Evolutionary conservation across 257 asterid species (phyloP).

Genomic region (Solanum pinnatisectum): DNA sequence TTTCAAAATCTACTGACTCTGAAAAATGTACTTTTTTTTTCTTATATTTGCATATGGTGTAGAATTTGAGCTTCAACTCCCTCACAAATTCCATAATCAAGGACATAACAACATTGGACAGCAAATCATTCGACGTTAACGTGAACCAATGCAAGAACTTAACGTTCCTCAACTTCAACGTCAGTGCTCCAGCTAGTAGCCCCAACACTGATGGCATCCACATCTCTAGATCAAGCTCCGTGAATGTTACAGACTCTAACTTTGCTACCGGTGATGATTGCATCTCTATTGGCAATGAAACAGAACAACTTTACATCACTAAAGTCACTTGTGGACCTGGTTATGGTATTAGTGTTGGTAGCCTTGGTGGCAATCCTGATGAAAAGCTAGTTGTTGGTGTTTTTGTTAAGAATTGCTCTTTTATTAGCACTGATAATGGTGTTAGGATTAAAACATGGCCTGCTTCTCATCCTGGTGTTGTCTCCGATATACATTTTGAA

Average conservation of each 20-base stretch:
- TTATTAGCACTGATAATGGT: conserved; percentile 16
- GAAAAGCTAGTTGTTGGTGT: conserved; percentile 22
- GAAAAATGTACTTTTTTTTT: not conserved
- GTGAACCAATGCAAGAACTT: conserved; percentile 18
- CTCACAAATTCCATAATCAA: conserved; percentile 12
- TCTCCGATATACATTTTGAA: conserved; percentile 9
- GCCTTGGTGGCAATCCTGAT: conserved; percentile 13
- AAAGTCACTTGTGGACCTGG: conserved; percentile 32
- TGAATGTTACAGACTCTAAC: conserved; percentile 9
- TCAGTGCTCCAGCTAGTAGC: conserved; percentile 19
- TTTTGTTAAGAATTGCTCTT: conserved; percentile 11
- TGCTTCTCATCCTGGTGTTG: conserved; percentile 2
- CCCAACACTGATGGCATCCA: conserved; percentile 42
- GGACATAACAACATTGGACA: conserved; percentile 9
- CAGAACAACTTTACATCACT: conserved; percentile 8
- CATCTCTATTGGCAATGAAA: conserved; percentile 23
- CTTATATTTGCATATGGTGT: not conserved
- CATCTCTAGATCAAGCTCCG: conserved; percentile 2
- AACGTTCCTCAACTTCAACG: conserved; percentile 2
- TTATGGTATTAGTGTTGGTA: conserved; percentile 29
- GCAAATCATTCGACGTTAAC: conserved; percentile 32
- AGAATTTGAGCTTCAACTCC: conserved; percentile 20
- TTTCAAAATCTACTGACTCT: not conserved
- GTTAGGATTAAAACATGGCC: conserved; percentile 27
- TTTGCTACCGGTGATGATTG: conserved; percentile 34